phyloP scores from a whole-genome alignment of 163 green algal species.

The Chlamydomonas reinhardtii region DNA sequence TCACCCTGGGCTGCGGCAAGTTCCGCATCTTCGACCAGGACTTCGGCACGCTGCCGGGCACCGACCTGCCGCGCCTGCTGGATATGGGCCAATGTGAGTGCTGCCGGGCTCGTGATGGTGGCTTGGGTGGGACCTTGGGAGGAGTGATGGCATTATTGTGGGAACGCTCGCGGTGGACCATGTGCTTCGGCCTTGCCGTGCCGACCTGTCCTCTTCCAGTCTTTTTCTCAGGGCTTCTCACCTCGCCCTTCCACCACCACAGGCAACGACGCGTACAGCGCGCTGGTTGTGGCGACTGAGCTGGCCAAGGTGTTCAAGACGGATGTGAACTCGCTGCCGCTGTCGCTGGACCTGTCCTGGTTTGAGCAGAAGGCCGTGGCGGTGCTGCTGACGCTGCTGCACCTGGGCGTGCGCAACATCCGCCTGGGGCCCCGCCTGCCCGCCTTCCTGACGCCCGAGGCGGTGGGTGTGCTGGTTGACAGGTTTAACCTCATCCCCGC shows the following conservation, averaged over 20 bases:
- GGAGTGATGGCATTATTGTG: too few species aligned
- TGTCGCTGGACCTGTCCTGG: constrained; percentile 82
- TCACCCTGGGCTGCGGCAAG: constrained; percentile 87
- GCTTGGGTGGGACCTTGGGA: too few species aligned
- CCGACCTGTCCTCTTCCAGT: too few species aligned
- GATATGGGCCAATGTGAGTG: constrained; percentile 81
- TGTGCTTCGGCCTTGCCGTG: too few species aligned
- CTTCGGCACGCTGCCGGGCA: constrained; percentile 74
- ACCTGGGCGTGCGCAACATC: constrained; percentile 81
- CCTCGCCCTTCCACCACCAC: neutral
- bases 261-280: constrained; percentile 80
- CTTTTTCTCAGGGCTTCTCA: too few species aligned
- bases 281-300: constrained; percentile 76
- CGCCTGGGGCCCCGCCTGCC: constrained; percentile 72
- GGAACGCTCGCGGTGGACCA: too few species aligned
- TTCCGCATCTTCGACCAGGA: constrained; percentile 84
- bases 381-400: constrained; percentile 82
- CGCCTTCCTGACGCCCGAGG: constrained; percentile 77
- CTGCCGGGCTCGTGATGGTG: too few species aligned
- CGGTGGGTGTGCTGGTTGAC: constrained; percentile 65
- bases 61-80: constrained; percentile 77
- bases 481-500: constrained; percentile 66
- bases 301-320: constrained; percentile 82
- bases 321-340: constrained; percentile 82
- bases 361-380: constrained; percentile 85